Conservation (phyloP, 805 yeast species). For the Teunomyces pallodes region DNA sequence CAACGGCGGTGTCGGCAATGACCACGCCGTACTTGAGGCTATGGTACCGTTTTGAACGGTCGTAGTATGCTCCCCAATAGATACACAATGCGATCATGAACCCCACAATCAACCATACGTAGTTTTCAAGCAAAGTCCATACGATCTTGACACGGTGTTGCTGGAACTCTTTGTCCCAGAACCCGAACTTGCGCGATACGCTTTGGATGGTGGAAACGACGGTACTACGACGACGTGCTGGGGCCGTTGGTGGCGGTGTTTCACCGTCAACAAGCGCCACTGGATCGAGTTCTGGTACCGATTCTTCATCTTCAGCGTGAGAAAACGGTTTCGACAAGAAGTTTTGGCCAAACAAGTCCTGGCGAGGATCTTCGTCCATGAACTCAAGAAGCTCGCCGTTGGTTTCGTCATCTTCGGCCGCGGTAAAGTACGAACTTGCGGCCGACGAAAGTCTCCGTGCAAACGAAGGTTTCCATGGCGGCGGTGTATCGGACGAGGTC, state of each 20-base stretch:
- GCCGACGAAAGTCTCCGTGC: neutral
- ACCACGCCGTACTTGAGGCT: constrained; percentile 24
- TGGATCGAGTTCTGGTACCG: neutral
- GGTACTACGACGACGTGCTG: constrained; percentile 13
- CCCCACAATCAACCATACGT: constrained; percentile 19
- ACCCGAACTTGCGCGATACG: constrained; percentile 19
- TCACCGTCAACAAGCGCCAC: neutral
- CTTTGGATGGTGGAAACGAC: constrained; percentile 19
- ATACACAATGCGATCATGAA: constrained; percentile 24
- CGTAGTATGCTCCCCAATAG: constrained; percentile 33
- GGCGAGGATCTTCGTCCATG: neutral
- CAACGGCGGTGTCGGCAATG: constrained; percentile 23
- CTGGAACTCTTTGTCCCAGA: constrained; percentile 29
- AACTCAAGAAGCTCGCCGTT: neutral
- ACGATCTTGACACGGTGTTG: constrained; percentile 20
- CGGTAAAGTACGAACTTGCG: neutral
- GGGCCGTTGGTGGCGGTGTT: neutral
- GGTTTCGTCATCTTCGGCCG: neutral
- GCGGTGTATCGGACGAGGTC: neutral
- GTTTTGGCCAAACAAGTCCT: neutral
- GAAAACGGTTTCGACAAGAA: neutral
- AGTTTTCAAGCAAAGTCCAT: constrained; percentile 22
- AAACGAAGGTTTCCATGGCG: neutral
- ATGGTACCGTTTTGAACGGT: constrained; percentile 17
- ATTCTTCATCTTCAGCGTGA: neutral